These are phyloP conservation scores for Fragilariopsis cylindrus DNA, from an alignment of 108 stramenopile genomes.

Conservation along the genomic window DNA sequence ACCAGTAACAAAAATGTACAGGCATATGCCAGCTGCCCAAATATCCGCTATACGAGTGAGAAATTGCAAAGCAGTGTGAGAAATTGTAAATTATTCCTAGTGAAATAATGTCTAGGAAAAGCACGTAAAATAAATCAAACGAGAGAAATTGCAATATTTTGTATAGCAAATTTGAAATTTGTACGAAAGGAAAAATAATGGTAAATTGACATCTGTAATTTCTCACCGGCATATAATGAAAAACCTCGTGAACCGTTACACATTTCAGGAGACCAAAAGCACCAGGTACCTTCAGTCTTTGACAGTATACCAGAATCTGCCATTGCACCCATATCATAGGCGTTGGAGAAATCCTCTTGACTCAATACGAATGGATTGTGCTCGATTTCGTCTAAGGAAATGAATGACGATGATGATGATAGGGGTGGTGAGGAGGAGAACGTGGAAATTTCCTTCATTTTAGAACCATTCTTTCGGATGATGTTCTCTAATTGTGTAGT, in stretches of 20 bases:
- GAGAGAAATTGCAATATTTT: too few relatives aligned
- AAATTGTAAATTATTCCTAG: too few relatives aligned
- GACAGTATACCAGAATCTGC: constrained; percentile 60
- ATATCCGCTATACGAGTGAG: constrained; percentile 53
- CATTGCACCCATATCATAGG: constrained; percentile 62
- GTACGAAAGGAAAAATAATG: too few relatives aligned
- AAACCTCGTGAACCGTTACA: constrained; percentile 54
- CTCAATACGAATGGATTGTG: constrained; percentile 23
- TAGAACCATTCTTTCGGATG: neutral
- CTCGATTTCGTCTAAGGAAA: neutral
- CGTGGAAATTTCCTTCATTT: neutral
- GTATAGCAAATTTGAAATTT: too few relatives aligned
- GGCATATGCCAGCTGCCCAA: constrained; percentile 91
- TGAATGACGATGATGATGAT: neutral
- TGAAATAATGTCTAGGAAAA: too few relatives aligned
- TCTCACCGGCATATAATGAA: constrained; percentile 64
- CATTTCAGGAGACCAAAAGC: constrained; percentile 92
- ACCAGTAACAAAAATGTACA: constrained; percentile 87
- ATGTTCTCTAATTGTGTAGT: neutral
- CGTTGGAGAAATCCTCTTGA: constrained; percentile 55
- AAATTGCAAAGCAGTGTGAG: too few relatives aligned
- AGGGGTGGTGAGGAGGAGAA: neutral
- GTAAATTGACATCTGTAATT: too few relatives aligned
- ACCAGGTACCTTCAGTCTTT: constrained; percentile 88
- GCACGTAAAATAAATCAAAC: too few relatives aligned